Percentiles rank a stretch among this genome's conserved stretches.
These are phyloP conservation scores for Atalantia buxifolia DNA, from an alignment of 345 rosid genomes.

Conservation along the genomic window DNA sequence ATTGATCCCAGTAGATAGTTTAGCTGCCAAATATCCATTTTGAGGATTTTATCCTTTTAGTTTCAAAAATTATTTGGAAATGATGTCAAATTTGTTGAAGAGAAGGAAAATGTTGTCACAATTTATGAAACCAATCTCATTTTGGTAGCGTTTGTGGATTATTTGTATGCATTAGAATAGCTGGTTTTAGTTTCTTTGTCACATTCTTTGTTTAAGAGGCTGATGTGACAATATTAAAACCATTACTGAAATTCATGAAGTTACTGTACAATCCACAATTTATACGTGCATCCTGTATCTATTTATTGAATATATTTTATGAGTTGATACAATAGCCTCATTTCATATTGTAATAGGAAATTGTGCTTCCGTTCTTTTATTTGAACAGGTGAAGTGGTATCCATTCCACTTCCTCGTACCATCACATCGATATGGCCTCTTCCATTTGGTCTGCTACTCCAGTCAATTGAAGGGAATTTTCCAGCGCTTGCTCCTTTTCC, in stretches of 20 bases:
- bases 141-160: background rate
- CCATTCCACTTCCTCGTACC: constrained; percentile 62
- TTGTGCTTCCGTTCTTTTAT: constrained; percentile 9
- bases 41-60: background rate
- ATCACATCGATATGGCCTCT: constrained; percentile 88
- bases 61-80: background rate
- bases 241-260: background rate
- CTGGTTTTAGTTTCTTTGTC: background rate
- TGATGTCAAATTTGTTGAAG: background rate
- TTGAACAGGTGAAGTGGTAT: constrained; percentile 72
- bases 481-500: constrained; percentile 34
- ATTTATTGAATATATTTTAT: background rate
- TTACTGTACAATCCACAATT: background rate
- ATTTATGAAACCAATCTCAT: background rate
- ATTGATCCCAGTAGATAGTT: background rate
- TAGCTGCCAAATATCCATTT: background rate
- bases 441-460: constrained; percentile 85
- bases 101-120: background rate
- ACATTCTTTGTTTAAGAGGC: background rate
- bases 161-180: background rate
- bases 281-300: background rate
- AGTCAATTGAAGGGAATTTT: constrained; percentile 51
- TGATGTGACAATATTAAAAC: background rate
- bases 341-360: background rate
- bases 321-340: background rate